Evolutionary conservation across 345 rosid species (phyloP).

Genomic region (Bruguiera sexangula): DNA sequence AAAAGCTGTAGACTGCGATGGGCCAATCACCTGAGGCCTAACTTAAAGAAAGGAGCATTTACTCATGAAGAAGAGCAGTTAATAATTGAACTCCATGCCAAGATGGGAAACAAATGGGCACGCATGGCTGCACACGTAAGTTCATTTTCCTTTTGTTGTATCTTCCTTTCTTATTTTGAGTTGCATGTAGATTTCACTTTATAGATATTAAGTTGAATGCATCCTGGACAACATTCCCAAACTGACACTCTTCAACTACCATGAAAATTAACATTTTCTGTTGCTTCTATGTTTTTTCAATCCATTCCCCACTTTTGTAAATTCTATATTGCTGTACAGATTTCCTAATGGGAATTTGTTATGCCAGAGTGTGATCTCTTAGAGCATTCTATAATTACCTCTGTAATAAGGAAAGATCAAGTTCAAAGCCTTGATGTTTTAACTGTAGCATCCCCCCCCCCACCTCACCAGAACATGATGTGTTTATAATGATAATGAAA

Average conservation of each 20-base stretch:
- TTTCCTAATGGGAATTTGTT: too few species aligned
- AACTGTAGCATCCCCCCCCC: too few species aligned
- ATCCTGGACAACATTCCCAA: background rate
- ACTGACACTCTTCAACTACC: background rate
- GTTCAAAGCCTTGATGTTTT: too few species aligned
- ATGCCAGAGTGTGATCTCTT: too few species aligned
- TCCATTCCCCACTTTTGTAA: too few species aligned
- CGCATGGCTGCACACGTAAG: slow-evolving; percentile 97
- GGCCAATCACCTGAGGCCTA: slow-evolving; percentile 97
- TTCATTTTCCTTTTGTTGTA: slow-evolving; percentile 4
- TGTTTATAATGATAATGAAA: too few species aligned
- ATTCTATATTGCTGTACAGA: too few species aligned
- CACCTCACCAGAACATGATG: too few species aligned
- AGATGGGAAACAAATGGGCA: slow-evolving; percentile 99
- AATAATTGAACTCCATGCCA: slow-evolving; percentile 84
- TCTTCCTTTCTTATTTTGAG: background rate
- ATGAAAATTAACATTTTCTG: too few species aligned
- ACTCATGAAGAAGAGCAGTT: slow-evolving; percentile 83
- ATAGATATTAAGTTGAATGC: background rate
- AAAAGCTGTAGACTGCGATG: slow-evolving; percentile 97
- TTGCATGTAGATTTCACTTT: background rate
- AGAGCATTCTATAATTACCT: too few species aligned
- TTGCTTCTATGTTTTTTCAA: too few species aligned
- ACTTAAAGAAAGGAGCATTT: slow-evolving; percentile 96
- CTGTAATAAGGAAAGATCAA: too few species aligned